Conservation (phyloP, 179 eudicot genomes). For the Corrigiola litoralis region DNA sequence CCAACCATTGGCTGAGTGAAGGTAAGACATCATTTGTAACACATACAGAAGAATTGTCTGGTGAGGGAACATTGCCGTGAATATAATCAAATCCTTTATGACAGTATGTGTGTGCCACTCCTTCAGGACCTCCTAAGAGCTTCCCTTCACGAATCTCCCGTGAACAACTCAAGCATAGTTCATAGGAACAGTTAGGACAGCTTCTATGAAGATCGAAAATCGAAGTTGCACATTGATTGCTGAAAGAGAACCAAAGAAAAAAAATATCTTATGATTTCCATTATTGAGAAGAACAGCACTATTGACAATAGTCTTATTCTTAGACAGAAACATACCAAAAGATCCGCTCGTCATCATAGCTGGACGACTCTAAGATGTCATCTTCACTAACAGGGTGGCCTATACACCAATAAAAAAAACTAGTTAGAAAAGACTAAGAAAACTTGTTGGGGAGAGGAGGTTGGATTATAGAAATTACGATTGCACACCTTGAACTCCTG, state of each 20-base stretch:
- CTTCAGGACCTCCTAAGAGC: constrained; percentile 35
- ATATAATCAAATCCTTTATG: constrained; percentile 56
- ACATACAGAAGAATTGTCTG: constrained; percentile 17
- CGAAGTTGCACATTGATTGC: constrained; percentile 90
- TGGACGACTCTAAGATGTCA: constrained; percentile 37
- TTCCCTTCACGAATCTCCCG: constrained; percentile 62
- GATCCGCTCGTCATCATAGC: constrained; percentile 59
- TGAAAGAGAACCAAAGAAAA: constrained; percentile 25
- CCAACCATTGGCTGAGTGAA: constrained; percentile 38
- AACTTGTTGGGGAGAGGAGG: not conserved
- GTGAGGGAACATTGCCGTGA: constrained; percentile 67
- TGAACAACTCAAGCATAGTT: constrained; percentile 76
- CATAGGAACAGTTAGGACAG: constrained; percentile 69
- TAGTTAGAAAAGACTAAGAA: not conserved
- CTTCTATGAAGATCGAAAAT: constrained; percentile 83
- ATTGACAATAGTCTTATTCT: not conserved
- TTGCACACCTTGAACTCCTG: constrained; percentile 45
- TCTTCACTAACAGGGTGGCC: constrained; percentile 27
- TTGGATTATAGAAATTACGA: not conserved
- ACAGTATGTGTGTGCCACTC: constrained; percentile 26
- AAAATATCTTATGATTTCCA: not conserved
- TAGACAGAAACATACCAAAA: constrained; percentile 47
- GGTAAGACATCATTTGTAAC: not conserved
- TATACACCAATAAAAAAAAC: constrained; percentile 4
- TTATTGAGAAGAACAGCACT: not conserved